Evolutionary conservation across 1,139 yeast species (phyloP).

Genomic region (Kluyveromyces sp.): DNA sequence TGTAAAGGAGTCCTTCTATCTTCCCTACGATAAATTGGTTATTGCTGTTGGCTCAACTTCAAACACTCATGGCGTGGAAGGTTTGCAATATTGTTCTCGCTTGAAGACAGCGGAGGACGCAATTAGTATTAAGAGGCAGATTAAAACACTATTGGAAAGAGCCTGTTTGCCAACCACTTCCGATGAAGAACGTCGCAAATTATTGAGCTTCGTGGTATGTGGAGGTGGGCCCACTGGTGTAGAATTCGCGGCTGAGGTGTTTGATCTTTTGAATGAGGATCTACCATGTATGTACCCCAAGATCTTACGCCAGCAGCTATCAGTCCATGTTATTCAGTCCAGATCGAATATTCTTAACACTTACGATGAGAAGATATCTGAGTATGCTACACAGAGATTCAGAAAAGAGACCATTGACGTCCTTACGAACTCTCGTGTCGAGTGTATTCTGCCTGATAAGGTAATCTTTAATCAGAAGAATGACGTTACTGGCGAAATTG

Average conservation of each 20-base stretch:
- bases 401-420: conserved; percentile 52
- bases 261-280: conserved; percentile 54
- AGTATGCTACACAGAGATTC: conserved; percentile 55
- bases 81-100: conserved; percentile 50
- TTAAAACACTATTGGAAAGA: conserved; percentile 46
- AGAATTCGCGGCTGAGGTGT: conserved; percentile 61
- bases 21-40: conserved; percentile 58
- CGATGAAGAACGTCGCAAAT: conserved; percentile 49
- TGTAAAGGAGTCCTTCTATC: conserved; percentile 39
- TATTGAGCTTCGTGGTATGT: conserved; percentile 56
- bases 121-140: conserved; percentile 45
- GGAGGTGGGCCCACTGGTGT: conserved; percentile 73
- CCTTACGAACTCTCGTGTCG: conserved; percentile 52
- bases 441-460: conserved; percentile 45
- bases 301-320: conserved; percentile 49
- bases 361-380: conserved; percentile 52
- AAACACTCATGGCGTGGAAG: conserved; percentile 61
- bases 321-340: conserved; percentile 59
- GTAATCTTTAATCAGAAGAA: conserved; percentile 47
- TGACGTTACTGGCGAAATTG: conserved; percentile 35
- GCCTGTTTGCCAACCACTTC: conserved; percentile 57
- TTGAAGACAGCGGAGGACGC: conserved; percentile 63
- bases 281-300: conserved; percentile 47
- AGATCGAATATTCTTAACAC: conserved; percentile 58
- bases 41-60: conserved; percentile 60